Percentiles rank a stretch among this genome's conserved stretches.
These are phyloP conservation scores for Chaetomiaceae sp. DNA, from an alignment of 2,329 filamentous ascomycete species.

Conservation along the genomic window DNA sequence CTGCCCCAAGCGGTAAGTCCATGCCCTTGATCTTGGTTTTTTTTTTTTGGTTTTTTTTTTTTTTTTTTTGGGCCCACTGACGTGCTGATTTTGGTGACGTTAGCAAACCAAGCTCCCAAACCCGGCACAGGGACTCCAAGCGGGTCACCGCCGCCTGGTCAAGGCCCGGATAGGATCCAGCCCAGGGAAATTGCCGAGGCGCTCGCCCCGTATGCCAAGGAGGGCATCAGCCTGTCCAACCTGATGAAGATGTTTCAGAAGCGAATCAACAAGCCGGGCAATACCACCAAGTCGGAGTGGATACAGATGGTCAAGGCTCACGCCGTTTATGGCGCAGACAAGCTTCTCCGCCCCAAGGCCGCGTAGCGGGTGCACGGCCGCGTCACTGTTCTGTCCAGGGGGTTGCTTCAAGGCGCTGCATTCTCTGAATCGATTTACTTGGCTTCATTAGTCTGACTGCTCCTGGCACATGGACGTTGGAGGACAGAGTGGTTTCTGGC, in stretches of 20 bases:
- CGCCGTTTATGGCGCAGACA: constrained; percentile 51
- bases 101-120: constrained; percentile 16
- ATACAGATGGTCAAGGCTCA: constrained; percentile 55
- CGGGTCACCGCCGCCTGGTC: constrained; percentile 35
- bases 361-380: background rate
- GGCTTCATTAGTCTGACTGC: background rate
- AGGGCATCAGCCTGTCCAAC: constrained; percentile 52
- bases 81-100: too few species aligned
- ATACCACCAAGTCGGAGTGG: constrained; percentile 53
- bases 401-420: too few species aligned
- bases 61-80: background rate
- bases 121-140: constrained; percentile 17
- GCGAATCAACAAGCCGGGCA: constrained; percentile 49
- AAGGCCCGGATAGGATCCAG: constrained; percentile 52
- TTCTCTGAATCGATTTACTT: background rate
- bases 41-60: background rate
- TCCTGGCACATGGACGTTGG: background rate
- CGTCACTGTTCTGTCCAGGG: background rate
- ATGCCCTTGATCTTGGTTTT: background rate
- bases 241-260: constrained; percentile 52
- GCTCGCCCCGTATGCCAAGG: constrained; percentile 27
- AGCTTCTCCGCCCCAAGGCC: constrained; percentile 40
- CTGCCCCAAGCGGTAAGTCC: constrained; percentile 42
- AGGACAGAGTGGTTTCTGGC: background rate
- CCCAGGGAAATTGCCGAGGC: constrained; percentile 42